phyloP scores from a whole-genome alignment of 352 stramenopile species.

The Globisporangium sylvaticum region DNA sequence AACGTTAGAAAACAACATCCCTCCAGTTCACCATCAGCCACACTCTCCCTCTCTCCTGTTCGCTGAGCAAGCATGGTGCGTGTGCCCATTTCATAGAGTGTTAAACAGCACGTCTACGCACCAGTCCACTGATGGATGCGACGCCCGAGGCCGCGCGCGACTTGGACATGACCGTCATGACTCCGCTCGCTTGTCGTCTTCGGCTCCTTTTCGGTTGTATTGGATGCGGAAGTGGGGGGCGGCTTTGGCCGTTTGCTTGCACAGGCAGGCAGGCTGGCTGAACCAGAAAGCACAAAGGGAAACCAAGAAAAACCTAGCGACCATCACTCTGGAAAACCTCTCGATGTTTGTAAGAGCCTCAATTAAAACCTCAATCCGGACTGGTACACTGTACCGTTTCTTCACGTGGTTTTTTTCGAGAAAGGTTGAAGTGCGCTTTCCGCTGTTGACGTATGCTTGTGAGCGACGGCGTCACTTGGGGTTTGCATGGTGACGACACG shows the following conservation, averaged over 20 bases:
- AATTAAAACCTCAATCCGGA: background rate
- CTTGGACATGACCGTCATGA: constrained; percentile 64
- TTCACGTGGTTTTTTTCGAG: background rate
- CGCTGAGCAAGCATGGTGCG: background rate
- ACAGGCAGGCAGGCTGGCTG: background rate
- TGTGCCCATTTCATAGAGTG: background rate
- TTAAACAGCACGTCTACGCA: constrained; percentile 17
- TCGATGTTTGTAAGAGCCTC: background rate
- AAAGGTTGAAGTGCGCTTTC: background rate
- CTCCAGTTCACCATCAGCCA: background rate
- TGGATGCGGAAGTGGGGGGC: background rate
- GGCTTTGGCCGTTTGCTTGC: background rate
- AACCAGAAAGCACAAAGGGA: background rate
- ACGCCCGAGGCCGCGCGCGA: constrained; percentile 35
- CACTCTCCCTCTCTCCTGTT: background rate
- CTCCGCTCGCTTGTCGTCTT: background rate
- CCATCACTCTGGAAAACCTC: background rate
- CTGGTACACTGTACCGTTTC: background rate
- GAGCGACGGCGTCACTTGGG: background rate
- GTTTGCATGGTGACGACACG: background rate
- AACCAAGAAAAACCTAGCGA: background rate
- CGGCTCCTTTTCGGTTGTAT: constrained; percentile 1
- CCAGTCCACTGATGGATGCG: constrained; percentile 40
- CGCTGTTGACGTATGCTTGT: background rate
- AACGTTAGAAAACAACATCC: background rate